A percentile compares a stretch with the other conserved stretches of the same genome.
phyloP scores from a whole-genome alignment of 331 rosid species.

The Saraca asoca region DNA sequence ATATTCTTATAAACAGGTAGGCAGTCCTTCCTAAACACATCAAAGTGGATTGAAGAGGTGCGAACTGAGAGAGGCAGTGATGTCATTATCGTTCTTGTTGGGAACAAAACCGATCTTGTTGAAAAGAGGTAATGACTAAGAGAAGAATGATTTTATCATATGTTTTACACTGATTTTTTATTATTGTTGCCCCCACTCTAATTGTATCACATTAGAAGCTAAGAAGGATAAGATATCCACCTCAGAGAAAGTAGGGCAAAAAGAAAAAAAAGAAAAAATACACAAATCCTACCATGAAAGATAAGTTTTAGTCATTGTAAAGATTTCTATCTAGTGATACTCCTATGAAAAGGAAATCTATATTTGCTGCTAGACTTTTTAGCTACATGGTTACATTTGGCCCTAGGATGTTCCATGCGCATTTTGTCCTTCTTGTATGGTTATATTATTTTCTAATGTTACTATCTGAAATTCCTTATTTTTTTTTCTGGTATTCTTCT shows the following conservation, averaged over 20 bases:
- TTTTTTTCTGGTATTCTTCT: slow-evolving; percentile 29
- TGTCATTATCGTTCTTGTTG: slow-evolving; percentile 75
- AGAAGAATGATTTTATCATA: background rate
- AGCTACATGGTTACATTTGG: no score
- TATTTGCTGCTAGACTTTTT: no score
- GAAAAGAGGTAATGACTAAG: slow-evolving; percentile 62
- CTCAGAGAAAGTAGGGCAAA: slow-evolving; percentile 9
- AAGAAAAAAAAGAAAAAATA: background rate
- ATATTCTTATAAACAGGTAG: slow-evolving; percentile 44
- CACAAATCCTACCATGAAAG: background rate
- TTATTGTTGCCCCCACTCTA: background rate
- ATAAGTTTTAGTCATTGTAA: slow-evolving; percentile 4
- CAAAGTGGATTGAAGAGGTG: slow-evolving; percentile 81
- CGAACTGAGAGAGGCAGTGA: slow-evolving; percentile 71
- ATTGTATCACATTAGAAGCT: background rate
- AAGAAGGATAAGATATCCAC: background rate
- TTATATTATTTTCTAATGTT: background rate
- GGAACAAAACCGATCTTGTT: slow-evolving; percentile 78
- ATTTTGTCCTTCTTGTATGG: no score
- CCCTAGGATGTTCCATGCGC: no score
- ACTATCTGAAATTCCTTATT: slow-evolving; percentile 3
- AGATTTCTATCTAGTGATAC: slow-evolving; percentile 15
- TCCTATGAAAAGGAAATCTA: slow-evolving; percentile 15
- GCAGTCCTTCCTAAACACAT: slow-evolving; percentile 63
- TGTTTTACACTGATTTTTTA: background rate